Conservation (phyloP, 2,329 filamentous ascomycete genomes). For the Hortaea werneckii region DNA sequence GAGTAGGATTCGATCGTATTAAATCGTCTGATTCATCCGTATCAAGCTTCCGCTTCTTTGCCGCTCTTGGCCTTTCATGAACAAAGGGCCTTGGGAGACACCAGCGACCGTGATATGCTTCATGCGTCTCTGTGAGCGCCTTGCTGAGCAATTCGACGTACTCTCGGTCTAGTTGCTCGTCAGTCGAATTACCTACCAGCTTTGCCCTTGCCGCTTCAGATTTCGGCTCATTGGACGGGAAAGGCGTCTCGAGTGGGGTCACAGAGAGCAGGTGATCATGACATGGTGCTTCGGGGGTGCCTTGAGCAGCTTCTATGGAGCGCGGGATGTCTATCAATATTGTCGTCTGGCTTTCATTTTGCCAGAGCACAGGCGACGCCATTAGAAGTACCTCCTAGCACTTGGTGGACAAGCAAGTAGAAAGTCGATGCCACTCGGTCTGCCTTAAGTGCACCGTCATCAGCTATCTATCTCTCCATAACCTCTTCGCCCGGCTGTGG, state of each 20-base stretch:
- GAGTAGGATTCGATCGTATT: not conserved
- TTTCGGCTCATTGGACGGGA: conserved; percentile 48
- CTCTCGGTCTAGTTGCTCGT: conserved; percentile 25
- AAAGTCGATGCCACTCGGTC: no score
- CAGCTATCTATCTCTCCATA: no score
- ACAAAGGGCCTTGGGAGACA: conserved; percentile 21
- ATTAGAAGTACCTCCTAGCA: no score
- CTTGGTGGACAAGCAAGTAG: no score
- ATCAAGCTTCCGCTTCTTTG: conserved; percentile 15
- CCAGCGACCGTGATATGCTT: conserved; percentile 20
- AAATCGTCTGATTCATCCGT: not conserved
- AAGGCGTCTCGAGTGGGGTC: conserved; percentile 37
- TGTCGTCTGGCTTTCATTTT: conserved; percentile 40
- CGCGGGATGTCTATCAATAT: conserved; percentile 59
- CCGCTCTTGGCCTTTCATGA: not conserved
- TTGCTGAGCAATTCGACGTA: conserved; percentile 29
- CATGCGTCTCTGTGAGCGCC: conserved; percentile 28
- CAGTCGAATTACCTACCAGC: conserved; percentile 23
- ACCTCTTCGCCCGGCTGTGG: no score
- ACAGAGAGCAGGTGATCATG: conserved; percentile 38
- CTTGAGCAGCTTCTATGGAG: conserved; percentile 59
- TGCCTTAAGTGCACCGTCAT: no score
- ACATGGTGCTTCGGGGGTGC: conserved; percentile 30
- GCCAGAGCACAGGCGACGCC: conserved; percentile 41
- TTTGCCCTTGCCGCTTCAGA: conserved; percentile 34